These are phyloP conservation scores for Bauhinia variegata DNA, from an alignment of 306 rosid species.

Conservation along the genomic window DNA sequence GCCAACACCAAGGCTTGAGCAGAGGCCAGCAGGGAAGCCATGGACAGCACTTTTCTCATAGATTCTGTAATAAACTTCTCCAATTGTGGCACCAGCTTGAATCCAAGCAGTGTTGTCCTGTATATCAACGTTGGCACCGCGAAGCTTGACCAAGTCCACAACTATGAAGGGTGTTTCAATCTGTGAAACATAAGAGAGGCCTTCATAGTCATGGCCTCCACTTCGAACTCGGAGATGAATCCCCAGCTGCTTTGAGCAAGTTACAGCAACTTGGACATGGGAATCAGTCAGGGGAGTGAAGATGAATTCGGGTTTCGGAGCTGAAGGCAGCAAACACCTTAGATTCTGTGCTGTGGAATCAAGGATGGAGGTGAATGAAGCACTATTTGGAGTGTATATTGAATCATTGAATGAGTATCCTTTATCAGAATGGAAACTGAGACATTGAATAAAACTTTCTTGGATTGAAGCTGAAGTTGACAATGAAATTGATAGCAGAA, in stretches of 20 bases:
- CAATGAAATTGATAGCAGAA: conserved; percentile 45
- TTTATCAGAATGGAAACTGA: conserved; percentile 42
- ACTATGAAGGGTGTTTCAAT: conserved; percentile 59
- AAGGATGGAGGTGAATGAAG: conserved; percentile 47
- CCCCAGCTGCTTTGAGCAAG: conserved; percentile 62
- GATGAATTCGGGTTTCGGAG: conserved; percentile 71
- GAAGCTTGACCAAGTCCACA: conserved; percentile 65
- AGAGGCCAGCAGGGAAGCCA: conserved; percentile 84
- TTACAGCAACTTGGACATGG: conserved; percentile 67
- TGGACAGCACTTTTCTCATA: conserved; percentile 58
- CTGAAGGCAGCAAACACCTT: conserved; percentile 52
- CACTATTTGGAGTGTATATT: conserved; percentile 40
- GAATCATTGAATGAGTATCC: conserved; percentile 43
- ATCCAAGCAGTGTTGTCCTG: conserved; percentile 63
- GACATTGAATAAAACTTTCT: conserved; percentile 52
- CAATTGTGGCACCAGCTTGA: conserved; percentile 79
- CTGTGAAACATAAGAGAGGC: conserved; percentile 70
- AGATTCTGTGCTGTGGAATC: conserved; percentile 62
- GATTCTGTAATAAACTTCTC: conserved; percentile 77
- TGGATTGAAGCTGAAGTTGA: conserved; percentile 45
- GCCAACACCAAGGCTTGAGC: conserved; percentile 77
- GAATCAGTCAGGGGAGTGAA: conserved; percentile 63
- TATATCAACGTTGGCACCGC: conserved; percentile 48
- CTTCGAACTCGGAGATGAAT: conserved; percentile 68
- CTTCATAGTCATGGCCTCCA: conserved; percentile 91